These are phyloP conservation scores for Westerdykella aurantiaca DNA, from an alignment of 2,329 filamentous ascomycete genomes.

Conservation along the genomic window DNA sequence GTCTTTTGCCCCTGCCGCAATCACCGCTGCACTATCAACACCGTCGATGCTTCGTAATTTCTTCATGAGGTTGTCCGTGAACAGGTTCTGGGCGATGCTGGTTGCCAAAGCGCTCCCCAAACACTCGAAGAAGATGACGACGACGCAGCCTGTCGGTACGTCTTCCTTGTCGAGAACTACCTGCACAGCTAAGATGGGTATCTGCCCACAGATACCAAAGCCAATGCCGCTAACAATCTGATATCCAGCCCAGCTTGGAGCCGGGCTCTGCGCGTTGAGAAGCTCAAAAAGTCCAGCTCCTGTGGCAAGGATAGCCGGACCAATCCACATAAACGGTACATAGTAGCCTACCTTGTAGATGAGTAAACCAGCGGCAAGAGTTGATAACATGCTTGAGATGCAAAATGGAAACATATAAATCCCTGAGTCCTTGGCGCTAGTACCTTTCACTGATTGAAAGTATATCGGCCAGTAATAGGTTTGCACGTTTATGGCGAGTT, in stretches of 20 bases:
- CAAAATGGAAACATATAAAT: conserved; percentile 40
- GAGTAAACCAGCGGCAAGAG: conserved; percentile 15
- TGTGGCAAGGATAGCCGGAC: conserved; percentile 23
- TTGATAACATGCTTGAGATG: conserved; percentile 31
- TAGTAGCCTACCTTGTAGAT: conserved; percentile 32
- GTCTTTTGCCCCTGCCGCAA: not conserved
- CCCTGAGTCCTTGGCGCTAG: conserved; percentile 32
- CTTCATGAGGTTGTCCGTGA: conserved; percentile 55
- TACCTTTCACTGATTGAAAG: conserved; percentile 40
- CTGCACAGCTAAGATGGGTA: conserved; percentile 32
- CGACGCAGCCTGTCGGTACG: conserved; percentile 15
- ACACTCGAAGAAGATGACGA: conserved; percentile 54
- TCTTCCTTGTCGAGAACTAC: conserved; percentile 12
- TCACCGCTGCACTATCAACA: not conserved
- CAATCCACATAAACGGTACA: conserved; percentile 27
- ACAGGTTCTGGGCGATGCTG: conserved; percentile 57
- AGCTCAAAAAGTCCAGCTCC: conserved; percentile 40
- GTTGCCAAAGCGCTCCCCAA: conserved; percentile 60
- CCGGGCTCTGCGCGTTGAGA: conserved; percentile 27
- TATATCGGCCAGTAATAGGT: conserved; percentile 43
- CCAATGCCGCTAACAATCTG: conserved; percentile 40
- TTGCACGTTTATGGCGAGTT: not conserved
- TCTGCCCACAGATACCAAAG: conserved; percentile 32
- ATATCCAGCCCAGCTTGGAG: conserved; percentile 41
- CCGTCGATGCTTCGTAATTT: conserved; percentile 13